Percentiles rank a stretch among this genome's conserved stretches.
These are phyloP conservation scores for Phlyctochytrium bullatum DNA, from an alignment of 192 early-diverging fungal species.

Conservation along the genomic window DNA sequence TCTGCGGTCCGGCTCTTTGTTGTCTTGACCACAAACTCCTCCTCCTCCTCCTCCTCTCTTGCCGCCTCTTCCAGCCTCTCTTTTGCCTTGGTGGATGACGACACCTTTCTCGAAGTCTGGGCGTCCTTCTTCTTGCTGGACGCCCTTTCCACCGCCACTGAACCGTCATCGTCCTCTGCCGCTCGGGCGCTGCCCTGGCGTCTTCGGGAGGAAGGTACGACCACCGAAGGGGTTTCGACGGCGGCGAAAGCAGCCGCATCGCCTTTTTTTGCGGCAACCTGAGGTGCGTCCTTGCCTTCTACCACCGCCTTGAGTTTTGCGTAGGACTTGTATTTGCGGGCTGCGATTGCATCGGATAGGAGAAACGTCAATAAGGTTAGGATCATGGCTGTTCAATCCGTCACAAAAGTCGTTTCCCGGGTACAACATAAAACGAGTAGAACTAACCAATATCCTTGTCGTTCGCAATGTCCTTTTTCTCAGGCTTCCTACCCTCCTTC, in stretches of 20 bases:
- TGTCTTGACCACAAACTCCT: neutral
- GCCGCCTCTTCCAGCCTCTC: neutral
- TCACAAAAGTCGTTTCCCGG: neutral
- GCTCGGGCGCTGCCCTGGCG: constrained; percentile 4
- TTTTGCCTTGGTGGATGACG: neutral
- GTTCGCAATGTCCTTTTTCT: constrained; percentile 50
- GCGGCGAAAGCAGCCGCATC: neutral
- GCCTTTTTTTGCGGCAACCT: neutral
- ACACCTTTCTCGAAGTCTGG: neutral
- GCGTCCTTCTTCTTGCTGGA: neutral
- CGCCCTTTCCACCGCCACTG: neutral
- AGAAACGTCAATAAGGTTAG: too few species aligned
- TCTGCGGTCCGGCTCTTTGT: neutral
- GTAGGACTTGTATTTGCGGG: constrained; percentile 46
- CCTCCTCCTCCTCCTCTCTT: neutral
- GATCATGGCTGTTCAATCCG: neutral
- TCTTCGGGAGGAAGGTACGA: neutral
- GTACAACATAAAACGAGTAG: constrained; percentile 6
- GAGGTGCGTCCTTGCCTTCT: constrained; percentile 4
- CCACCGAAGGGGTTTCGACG: neutral
- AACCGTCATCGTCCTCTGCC: constrained; percentile 1
- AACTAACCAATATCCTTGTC: constrained; percentile 43
- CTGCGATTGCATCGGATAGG: neutral
- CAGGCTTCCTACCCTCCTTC: constrained; percentile 49
- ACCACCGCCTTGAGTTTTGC: constrained; percentile 45